Conservation (phyloP, 805 yeast species). For the Barnettozyma salicaria region DNA sequence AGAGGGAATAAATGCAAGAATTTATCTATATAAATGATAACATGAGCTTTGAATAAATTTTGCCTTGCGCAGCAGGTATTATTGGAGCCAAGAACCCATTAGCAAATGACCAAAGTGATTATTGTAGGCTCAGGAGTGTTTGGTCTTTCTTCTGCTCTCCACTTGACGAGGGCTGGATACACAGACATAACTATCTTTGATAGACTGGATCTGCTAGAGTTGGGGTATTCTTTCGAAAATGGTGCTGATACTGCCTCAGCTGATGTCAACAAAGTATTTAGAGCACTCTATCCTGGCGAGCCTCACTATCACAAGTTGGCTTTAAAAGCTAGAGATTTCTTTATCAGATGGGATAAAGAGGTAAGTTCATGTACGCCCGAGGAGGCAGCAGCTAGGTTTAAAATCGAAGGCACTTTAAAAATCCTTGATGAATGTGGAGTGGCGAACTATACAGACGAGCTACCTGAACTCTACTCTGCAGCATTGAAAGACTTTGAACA, state of each 20-base stretch:
- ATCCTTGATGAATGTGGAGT: slow-evolving; percentile 17
- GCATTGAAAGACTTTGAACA: slow-evolving; percentile 25
- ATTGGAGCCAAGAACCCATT: no score
- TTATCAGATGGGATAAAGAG: slow-evolving; percentile 15
- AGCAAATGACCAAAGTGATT: slow-evolving; percentile 30
- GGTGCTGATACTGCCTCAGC: slow-evolving; percentile 40
- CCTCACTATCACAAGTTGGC: slow-evolving; percentile 29
- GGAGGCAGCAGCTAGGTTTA: slow-evolving; percentile 13
- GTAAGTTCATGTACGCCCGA: slow-evolving; percentile 4
- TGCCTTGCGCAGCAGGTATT: no score
- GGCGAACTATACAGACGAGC: slow-evolving; percentile 9
- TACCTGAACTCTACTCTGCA: slow-evolving; percentile 5
- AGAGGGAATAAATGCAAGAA: no score
- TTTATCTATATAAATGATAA: no score
- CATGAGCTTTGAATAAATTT: no score
- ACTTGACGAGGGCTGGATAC: slow-evolving; percentile 34
- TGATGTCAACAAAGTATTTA: slow-evolving; percentile 35
- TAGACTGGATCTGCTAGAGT: slow-evolving; percentile 26
- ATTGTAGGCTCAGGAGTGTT: slow-evolving; percentile 45
- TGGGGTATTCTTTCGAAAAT: slow-evolving; percentile 27
- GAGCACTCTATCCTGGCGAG: slow-evolving; percentile 34
- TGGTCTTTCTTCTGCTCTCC: slow-evolving; percentile 41
- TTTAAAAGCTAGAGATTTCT: slow-evolving; percentile 15
- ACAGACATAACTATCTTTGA: slow-evolving; percentile 35
- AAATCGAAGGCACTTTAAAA: slow-evolving; percentile 11